A percentile compares a stretch with the other conserved stretches of the same genome.
Evolutionary conservation across 2,329 filamentous ascomycete genomes (phyloP).

Genomic region (Chrysoporthe cubensis): DNA sequence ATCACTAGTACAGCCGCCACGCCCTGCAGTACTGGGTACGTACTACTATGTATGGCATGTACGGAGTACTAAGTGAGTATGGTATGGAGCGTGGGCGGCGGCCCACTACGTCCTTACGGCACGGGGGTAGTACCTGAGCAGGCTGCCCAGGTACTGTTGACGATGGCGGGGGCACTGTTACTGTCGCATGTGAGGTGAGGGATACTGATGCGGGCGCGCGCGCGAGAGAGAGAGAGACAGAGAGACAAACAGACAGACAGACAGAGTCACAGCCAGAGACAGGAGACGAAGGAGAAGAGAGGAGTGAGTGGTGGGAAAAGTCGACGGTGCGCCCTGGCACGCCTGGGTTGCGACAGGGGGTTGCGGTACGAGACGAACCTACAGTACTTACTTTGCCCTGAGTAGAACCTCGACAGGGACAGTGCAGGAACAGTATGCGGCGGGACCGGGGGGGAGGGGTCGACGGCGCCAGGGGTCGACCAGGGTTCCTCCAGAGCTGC

Average conservation of each 20-base stretch:
- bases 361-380: slow-evolving; percentile 2
- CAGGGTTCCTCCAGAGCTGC: not conserved
- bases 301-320: slow-evolving; percentile 2
- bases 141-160: not conserved
- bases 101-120: too few relatives aligned
- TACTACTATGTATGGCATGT: too few relatives aligned
- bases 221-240: too few relatives aligned
- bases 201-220: not conserved
- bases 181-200: not conserved
- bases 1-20: too few relatives aligned
- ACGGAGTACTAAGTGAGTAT: too few relatives aligned
- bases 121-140: too few relatives aligned
- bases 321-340: not conserved
- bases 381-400: not conserved
- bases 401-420: not conserved
- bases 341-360: not conserved
- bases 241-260: too few relatives aligned
- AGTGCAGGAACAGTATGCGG: not conserved
- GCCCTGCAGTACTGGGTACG: too few relatives aligned
- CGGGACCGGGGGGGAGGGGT: not conserved
- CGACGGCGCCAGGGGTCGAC: not conserved
- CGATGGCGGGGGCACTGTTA: not conserved
- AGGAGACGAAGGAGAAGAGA: not conserved
- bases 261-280: not conserved
- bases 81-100: too few relatives aligned